A percentile compares a stretch with the other conserved stretches of the same genome.
These are phyloP conservation scores for Voacanga thouarsii DNA, from an alignment of 257 asterid genomes.

Conservation along the genomic window DNA sequence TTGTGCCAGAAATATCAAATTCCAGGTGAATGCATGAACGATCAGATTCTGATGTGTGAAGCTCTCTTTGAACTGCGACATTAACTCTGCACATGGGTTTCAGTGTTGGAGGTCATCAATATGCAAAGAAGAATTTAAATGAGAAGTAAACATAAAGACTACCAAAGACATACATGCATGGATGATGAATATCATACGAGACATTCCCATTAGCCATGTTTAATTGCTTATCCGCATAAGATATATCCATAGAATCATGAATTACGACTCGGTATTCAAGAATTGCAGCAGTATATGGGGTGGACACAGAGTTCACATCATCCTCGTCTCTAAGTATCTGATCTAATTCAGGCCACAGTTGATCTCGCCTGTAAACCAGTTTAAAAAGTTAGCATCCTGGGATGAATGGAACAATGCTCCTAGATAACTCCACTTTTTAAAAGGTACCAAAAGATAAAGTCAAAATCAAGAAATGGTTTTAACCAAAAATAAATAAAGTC, in stretches of 20 bases:
- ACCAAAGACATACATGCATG: slow-evolving; percentile 53
- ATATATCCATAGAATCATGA: slow-evolving; percentile 39
- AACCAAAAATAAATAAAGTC: neutral
- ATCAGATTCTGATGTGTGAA: slow-evolving; percentile 68
- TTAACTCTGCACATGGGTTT: slow-evolving; percentile 43
- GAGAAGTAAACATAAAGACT: slow-evolving; percentile 2
- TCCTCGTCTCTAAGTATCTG: slow-evolving; percentile 52
- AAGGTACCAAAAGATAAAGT: neutral
- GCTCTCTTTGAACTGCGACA: slow-evolving; percentile 72
- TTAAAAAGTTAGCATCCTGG: neutral
- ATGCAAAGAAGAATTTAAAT: slow-evolving; percentile 16
- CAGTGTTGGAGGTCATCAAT: neutral
- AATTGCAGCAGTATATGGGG: slow-evolving; percentile 72
- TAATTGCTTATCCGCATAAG: slow-evolving; percentile 37
- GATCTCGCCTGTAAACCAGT: slow-evolving; percentile 50
- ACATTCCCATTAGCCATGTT: slow-evolving; percentile 51
- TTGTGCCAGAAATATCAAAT: slow-evolving; percentile 59
- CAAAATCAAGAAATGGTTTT: neutral
- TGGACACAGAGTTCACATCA: slow-evolving; percentile 40
- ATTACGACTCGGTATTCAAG: slow-evolving; percentile 55
- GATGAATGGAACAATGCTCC: neutral
- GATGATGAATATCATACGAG: slow-evolving; percentile 67
- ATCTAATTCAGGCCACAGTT: slow-evolving; percentile 68
- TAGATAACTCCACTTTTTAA: neutral
- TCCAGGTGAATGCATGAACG: slow-evolving; percentile 85